A percentile compares a stretch with the other conserved stretches of the same genome.
Conservation (phyloP, 805 yeast genomes). For the Wickerhamiella azyma region DNA sequence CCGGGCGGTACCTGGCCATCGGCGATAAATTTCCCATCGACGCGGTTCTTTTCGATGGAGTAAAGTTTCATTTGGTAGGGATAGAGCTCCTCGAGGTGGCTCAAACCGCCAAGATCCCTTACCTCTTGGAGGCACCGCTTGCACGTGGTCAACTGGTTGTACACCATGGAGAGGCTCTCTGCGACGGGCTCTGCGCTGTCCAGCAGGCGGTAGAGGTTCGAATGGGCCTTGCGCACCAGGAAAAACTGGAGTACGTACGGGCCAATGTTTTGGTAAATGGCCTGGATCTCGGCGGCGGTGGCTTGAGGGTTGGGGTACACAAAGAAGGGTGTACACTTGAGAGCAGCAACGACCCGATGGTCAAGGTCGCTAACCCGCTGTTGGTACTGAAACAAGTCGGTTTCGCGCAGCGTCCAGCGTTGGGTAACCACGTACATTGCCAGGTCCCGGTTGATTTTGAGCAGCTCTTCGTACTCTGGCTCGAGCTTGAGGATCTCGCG, state of each 20-base stretch:
- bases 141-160: conserved; percentile 85
- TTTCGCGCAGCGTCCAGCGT: conserved; percentile 95
- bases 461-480: conserved; percentile 49
- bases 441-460: conserved; percentile 53
- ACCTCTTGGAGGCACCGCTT: conserved; percentile 81
- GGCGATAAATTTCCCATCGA: conserved; percentile 83
- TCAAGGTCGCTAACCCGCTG: conserved; percentile 61
- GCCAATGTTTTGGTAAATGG: background rate
- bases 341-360: background rate
- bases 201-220: conserved; percentile 73
- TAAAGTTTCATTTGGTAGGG: conserved; percentile 94
- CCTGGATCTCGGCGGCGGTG: background rate
- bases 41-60: conserved; percentile 70
- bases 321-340: conserved; percentile 7
- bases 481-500: conserved; percentile 36
- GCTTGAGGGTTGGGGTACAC: background rate
- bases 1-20: conserved; percentile 93
- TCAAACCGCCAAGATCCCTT: conserved; percentile 83
- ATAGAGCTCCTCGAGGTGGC: conserved; percentile 75
- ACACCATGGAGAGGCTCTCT: conserved; percentile 85
- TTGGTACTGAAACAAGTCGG: conserved; percentile 80
- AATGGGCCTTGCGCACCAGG: conserved; percentile 78
- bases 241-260: conserved; percentile 31
- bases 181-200: conserved; percentile 92
- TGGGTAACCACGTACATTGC: conserved; percentile 81